Evolutionary conservation across 2,329 filamentous ascomycete genomes (phyloP).

Genomic region (Pyricularia sp.): DNA sequence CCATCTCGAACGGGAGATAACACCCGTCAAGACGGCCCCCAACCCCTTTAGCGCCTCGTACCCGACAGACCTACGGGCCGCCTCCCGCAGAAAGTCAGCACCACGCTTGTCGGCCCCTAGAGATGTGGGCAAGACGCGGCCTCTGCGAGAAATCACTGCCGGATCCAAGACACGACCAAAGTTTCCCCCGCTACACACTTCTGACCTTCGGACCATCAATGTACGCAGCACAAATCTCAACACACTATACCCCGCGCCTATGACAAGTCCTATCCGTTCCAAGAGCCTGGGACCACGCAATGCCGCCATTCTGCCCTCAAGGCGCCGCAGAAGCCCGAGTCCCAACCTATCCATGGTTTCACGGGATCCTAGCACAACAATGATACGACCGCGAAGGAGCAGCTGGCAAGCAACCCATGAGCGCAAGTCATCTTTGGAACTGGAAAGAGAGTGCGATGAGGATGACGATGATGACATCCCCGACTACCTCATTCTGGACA

Average conservation of each 20-base stretch:
- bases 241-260: constrained; percentile 16
- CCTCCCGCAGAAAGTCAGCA: constrained; percentile 12
- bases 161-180: constrained; percentile 24
- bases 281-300: constrained; percentile 21
- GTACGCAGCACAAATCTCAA: constrained; percentile 37
- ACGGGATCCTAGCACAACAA: constrained; percentile 24
- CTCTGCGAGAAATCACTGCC: constrained; percentile 19
- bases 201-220: constrained; percentile 30
- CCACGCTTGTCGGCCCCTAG: constrained; percentile 18
- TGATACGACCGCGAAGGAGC: constrained; percentile 36
- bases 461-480: constrained; percentile 70
- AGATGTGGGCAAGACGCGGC: constrained; percentile 17
- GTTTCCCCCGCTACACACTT: constrained; percentile 31
- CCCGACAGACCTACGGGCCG: constrained; percentile 27
- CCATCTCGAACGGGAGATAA: constrained; percentile 19
- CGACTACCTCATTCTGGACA: constrained; percentile 66
- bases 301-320: constrained; percentile 25
- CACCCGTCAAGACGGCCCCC: constrained; percentile 22
- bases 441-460: constrained; percentile 64
- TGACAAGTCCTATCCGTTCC: constrained; percentile 16
- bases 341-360: constrained; percentile 33
- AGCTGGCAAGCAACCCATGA: constrained; percentile 58
- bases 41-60: constrained; percentile 38
- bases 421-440: constrained; percentile 54
- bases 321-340: constrained; percentile 37